These are phyloP conservation scores for Blakeslea trispora DNA, from an alignment of 371 early-diverging fungal species.

Conservation along the genomic window DNA sequence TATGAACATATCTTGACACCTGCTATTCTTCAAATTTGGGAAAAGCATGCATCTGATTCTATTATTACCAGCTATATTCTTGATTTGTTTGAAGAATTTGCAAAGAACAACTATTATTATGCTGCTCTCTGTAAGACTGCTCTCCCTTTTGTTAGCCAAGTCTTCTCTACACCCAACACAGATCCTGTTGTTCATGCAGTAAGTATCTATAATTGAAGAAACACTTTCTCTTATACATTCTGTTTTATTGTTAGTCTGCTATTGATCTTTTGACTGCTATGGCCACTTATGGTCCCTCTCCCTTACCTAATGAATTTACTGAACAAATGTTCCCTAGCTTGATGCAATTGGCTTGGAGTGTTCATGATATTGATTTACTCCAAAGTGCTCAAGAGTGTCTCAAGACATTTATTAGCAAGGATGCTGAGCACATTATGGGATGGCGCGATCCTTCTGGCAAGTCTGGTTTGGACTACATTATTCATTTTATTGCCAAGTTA, in stretches of 20 bases:
- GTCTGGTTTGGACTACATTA: conserved; percentile 75
- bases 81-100: conserved; percentile 79
- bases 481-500: conserved; percentile 79
- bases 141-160: conserved; percentile 69
- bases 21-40: conserved; percentile 80
- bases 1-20: conserved; percentile 74
- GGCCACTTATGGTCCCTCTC: conserved; percentile 63
- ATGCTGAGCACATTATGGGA: conserved; percentile 61
- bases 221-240: not conserved
- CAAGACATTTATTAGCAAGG: conserved; percentile 65
- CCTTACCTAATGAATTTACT: conserved; percentile 76
- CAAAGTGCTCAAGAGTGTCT: conserved; percentile 69
- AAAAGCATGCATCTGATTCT: conserved; percentile 66
- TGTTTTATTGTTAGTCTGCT: conserved; percentile 54
- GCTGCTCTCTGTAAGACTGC: conserved; percentile 67
- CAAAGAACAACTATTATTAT: conserved; percentile 64
- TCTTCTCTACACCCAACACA: conserved; percentile 50
- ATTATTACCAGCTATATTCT: conserved; percentile 70
- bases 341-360: conserved; percentile 67
- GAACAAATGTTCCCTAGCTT: conserved; percentile 81
- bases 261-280: conserved; percentile 73
- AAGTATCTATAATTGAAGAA: too few relatives aligned
- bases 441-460: conserved; percentile 69
- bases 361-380: conserved; percentile 62
- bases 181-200: conserved; percentile 58